phyloP scores from a whole-genome alignment of 2,329 filamentous ascomycete species.

The Sordariomycetes sp. region DNA sequence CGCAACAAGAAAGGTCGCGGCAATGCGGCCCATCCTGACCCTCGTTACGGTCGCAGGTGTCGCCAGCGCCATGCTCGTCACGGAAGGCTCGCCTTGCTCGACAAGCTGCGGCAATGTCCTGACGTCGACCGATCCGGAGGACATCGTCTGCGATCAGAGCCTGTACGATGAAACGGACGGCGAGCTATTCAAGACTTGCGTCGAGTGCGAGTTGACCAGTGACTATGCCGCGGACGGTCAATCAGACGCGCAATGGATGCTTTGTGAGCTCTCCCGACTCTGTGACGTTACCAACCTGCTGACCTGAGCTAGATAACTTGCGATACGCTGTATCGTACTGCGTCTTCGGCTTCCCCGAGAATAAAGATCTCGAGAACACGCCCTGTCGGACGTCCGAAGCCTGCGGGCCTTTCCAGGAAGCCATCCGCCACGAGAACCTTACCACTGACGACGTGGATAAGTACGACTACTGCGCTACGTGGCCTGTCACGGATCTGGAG shows the following conservation, averaged over 20 bases:
- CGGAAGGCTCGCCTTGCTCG: constrained; percentile 38
- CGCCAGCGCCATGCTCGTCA: constrained; percentile 29
- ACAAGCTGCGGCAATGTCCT: constrained; percentile 45
- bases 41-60: constrained; percentile 9
- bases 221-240: constrained; percentile 28
- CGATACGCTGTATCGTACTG: constrained; percentile 47
- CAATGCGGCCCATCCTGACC: constrained; percentile 9
- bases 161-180: constrained; percentile 30
- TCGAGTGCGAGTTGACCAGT: constrained; percentile 43
- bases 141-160: constrained; percentile 37
- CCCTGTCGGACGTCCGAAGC: constrained; percentile 40
- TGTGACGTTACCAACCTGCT: constrained; percentile 8
- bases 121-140: constrained; percentile 30
- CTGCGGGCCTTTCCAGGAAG: constrained; percentile 37
- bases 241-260: constrained; percentile 42
- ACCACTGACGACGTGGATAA: constrained; percentile 29
- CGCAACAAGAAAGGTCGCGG: background rate
- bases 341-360: constrained; percentile 38
- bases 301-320: constrained; percentile 39
- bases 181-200: constrained; percentile 40
- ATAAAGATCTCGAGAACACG: constrained; percentile 27
- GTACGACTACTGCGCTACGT: constrained; percentile 46
- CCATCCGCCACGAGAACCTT: constrained; percentile 40
- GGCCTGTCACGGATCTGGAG: constrained; percentile 27
- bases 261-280: background rate